phyloP scores from a whole-genome alignment of 345 rosid genomes.

The Hibiscus tridactylites region DNA sequence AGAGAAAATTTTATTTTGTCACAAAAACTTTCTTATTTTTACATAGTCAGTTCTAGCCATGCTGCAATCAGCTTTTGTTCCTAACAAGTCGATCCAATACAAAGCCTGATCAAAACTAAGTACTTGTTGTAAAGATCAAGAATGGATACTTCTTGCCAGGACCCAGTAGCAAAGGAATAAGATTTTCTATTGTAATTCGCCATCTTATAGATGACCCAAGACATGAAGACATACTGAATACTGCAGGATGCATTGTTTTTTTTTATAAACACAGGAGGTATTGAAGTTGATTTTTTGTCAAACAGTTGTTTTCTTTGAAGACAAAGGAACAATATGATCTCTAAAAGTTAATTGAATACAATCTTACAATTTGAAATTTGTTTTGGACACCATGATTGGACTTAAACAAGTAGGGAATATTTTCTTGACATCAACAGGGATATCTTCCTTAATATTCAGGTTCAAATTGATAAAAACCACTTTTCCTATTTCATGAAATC shows the following conservation, averaged over 20 bases:
- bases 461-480: neutral
- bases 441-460: neutral
- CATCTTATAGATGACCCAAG: neutral
- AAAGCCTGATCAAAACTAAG: neutral
- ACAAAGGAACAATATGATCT: neutral
- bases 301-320: neutral
- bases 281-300: neutral
- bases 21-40: neutral
- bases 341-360: neutral
- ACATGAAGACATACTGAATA: neutral
- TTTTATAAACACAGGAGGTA: too few relatives aligned
- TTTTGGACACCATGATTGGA: neutral
- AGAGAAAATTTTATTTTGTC: neutral
- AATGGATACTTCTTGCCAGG: neutral
- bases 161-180: neutral
- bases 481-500: neutral
- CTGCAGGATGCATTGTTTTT: too few relatives aligned
- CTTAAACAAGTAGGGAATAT: neutral
- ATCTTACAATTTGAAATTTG: neutral
- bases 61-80: neutral
- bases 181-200: neutral
- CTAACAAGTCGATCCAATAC: neutral
- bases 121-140: neutral
- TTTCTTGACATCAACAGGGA: neutral
- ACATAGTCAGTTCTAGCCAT: neutral